These are phyloP conservation scores for Chaetomium olivaceum DNA, from an alignment of 2,329 filamentous ascomycete genomes.

Conservation along the genomic window DNA sequence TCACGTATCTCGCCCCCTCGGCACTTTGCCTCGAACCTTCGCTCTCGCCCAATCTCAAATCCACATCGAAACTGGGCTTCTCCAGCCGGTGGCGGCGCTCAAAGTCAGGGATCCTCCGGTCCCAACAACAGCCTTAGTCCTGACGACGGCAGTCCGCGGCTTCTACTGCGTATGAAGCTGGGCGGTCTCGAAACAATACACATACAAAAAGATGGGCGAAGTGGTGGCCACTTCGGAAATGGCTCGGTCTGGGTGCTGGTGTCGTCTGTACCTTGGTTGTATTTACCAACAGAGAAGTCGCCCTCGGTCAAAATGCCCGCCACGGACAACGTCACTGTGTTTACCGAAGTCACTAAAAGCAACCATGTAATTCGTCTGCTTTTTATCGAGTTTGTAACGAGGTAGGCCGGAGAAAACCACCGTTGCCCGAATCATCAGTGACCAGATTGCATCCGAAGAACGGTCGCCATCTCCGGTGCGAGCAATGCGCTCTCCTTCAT, in stretches of 20 bases:
- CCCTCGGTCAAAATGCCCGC: too few relatives aligned
- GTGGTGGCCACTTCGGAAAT: too few relatives aligned
- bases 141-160: not conserved
- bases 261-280: not conserved
- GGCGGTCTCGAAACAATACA: too few relatives aligned
- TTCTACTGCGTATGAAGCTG: not conserved
- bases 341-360: too few relatives aligned
- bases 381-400: too few relatives aligned
- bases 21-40: not conserved
- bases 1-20: not conserved
- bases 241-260: not conserved
- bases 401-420: not conserved
- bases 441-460: slow-evolving; percentile 5
- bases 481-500: slow-evolving; percentile 1
- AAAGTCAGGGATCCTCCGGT: too few relatives aligned
- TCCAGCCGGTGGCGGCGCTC: not conserved
- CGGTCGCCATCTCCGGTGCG: not conserved
- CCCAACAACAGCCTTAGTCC: not conserved
- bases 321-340: too few relatives aligned
- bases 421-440: not conserved
- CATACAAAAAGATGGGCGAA: too few relatives aligned
- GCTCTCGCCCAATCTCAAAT: not conserved
- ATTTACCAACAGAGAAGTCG: not conserved
- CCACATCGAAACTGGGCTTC: not conserved
- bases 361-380: too few relatives aligned